phyloP scores from a whole-genome alignment of 2,329 filamentous ascomycete species.

The Chrysoporthe cubensis region DNA sequence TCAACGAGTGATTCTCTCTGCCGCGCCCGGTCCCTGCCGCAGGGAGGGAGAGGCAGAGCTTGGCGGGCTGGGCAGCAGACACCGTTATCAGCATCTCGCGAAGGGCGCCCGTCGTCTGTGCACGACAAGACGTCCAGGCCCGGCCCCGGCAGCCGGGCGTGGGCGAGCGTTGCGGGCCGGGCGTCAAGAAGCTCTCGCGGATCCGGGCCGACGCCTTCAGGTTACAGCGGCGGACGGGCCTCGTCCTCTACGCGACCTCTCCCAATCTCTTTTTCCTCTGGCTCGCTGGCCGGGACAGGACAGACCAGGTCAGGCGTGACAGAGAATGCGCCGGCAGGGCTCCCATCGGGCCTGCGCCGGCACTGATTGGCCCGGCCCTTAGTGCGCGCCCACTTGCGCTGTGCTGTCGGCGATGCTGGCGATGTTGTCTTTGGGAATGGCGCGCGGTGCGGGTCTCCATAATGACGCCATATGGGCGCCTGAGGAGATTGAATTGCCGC shows the following conservation, averaged over 20 bases:
- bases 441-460: background rate
- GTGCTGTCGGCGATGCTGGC: background rate
- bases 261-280: background rate
- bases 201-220: background rate
- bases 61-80: background rate
- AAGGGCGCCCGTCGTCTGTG: no score
- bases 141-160: background rate
- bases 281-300: background rate
- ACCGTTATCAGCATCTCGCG: no score
- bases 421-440: background rate
- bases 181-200: conserved; percentile 7
- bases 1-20: background rate
- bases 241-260: no score
- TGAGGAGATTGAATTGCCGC: background rate
- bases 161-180: conserved; percentile 6
- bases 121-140: background rate
- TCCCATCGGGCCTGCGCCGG: background rate
- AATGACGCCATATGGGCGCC: background rate
- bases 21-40: background rate
- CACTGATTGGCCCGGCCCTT: background rate
- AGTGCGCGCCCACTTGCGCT: background rate
- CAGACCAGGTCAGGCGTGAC: background rate
- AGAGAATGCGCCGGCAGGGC: background rate
- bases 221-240: background rate
- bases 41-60: background rate